Conservation (phyloP, 495 filamentous ascomycete genomes). For the Penicillium subrubescens region DNA sequence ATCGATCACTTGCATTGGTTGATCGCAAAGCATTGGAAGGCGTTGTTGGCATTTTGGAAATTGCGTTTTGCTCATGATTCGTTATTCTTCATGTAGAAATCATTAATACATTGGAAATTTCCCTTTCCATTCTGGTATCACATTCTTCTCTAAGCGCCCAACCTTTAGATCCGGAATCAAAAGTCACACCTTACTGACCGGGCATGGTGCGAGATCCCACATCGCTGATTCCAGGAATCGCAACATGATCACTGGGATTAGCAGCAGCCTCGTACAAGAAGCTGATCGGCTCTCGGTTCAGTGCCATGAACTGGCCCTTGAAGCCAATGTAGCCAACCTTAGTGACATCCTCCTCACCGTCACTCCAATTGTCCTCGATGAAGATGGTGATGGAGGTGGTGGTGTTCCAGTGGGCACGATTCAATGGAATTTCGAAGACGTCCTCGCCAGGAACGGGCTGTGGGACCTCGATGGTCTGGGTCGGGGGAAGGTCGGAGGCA, state of each 20-base stretch:
- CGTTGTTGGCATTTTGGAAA: conserved; percentile 27
- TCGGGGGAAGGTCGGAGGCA: conserved; percentile 68
- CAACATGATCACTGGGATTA: conserved; percentile 81
- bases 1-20: conserved; percentile 17
- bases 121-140: not conserved
- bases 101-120: conserved; percentile 1
- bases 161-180: not conserved
- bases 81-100: conserved; percentile 15
- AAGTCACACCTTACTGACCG: conserved; percentile 29
- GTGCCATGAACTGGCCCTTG: conserved; percentile 85
- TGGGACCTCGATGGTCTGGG: conserved; percentile 76
- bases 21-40: conserved; percentile 29
- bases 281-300: conserved; percentile 79
- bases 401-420: conserved; percentile 84
- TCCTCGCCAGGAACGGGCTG: conserved; percentile 66
- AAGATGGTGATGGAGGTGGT: conserved; percentile 78
- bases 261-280: conserved; percentile 93
- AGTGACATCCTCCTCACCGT: conserved; percentile 74
- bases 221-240: conserved; percentile 49
- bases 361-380: conserved; percentile 67
- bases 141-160: not conserved
- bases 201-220: conserved; percentile 44
- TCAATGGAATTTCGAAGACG: conserved; percentile 81
- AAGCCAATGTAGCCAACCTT: conserved; percentile 84
- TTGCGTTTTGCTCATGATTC: conserved; percentile 14